phyloP scores from a whole-genome alignment of 1,284 basidiomycete species.

The Cryptococcus wingfieldii region DNA sequence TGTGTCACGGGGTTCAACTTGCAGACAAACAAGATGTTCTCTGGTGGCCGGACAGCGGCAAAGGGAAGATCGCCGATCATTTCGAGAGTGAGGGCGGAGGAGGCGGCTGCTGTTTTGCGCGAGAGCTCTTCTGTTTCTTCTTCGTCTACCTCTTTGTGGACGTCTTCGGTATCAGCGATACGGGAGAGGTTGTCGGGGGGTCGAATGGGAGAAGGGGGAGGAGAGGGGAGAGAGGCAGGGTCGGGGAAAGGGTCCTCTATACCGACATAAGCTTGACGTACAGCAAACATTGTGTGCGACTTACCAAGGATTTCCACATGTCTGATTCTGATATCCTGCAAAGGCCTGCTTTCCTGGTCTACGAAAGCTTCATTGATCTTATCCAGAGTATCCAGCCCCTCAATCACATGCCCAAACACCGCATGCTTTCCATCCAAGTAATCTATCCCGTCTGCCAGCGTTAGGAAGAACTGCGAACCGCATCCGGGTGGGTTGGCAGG shows the following conservation, averaged over 20 bases:
- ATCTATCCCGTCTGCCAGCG: constrained; percentile 81
- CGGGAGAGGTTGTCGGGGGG: constrained; percentile 68
- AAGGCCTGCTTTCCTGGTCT: constrained; percentile 80
- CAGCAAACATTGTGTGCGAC: constrained; percentile 25
- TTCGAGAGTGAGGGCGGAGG: constrained; percentile 92
- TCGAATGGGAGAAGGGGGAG: constrained; percentile 69
- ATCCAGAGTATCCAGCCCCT: constrained; percentile 86
- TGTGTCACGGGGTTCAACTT: constrained; percentile 93
- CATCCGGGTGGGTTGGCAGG: constrained; percentile 69
- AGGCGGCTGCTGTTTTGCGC: constrained; percentile 78
- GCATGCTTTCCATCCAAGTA: constrained; percentile 95
- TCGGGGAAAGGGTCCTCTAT: constrained; percentile 93
- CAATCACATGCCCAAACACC: constrained; percentile 91
- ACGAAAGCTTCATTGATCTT: constrained; percentile 88
- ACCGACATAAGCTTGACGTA: not conserved
- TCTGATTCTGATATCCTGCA: constrained; percentile 89
- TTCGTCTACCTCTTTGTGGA: constrained; percentile 58
- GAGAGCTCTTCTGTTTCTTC: constrained; percentile 75
- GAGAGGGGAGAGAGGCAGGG: constrained; percentile 66
- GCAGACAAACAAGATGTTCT: constrained; percentile 98
- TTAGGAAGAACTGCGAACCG: constrained; percentile 95
- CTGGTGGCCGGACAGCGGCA: constrained; percentile 93
- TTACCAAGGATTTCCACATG: constrained; percentile 87
- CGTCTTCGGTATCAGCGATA: constrained; percentile 87
- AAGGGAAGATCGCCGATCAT: constrained; percentile 99